Conservation (phyloP, 306 rosid genomes). For the Begonia peltatifolia region DNA sequence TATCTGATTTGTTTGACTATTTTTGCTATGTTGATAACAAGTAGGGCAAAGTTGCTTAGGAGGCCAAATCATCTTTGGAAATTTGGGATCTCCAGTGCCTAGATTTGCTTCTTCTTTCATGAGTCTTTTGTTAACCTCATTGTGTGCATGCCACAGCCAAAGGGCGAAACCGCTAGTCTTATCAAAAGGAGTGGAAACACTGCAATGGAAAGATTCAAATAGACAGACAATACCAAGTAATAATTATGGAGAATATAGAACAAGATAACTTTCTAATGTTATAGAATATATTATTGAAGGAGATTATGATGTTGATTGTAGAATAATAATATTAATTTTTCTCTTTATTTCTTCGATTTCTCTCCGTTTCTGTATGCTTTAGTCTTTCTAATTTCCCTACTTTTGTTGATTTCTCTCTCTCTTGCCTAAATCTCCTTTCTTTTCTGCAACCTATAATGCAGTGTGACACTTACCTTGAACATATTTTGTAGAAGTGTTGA, state of each 20-base stretch:
- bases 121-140: slow-evolving; percentile 63
- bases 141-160: slow-evolving; percentile 89
- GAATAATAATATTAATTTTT: no score
- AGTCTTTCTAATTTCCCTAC: no score
- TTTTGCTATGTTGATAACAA: neutral
- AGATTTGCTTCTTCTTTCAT: slow-evolving; percentile 65
- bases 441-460: no score
- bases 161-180: slow-evolving; percentile 62
- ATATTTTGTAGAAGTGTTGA: slow-evolving; percentile 73
- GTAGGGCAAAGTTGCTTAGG: slow-evolving; percentile 26
- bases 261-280: no score
- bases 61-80: slow-evolving; percentile 90
- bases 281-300: no score
- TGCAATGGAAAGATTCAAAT: slow-evolving; percentile 20
- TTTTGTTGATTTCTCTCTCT: no score
- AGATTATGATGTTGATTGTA: no score
- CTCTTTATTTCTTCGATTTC: no score
- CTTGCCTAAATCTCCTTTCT: no score
- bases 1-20: neutral
- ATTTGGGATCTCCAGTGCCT: slow-evolving; percentile 71
- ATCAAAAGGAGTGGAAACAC: slow-evolving; percentile 65
- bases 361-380: no score
- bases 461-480: slow-evolving; percentile 45
- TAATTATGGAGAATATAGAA: no score
- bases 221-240: slow-evolving; percentile 4